Evolutionary conservation across 2,329 filamentous ascomycete genomes (phyloP).

Genomic region (Acrodontium crateriforme): DNA sequence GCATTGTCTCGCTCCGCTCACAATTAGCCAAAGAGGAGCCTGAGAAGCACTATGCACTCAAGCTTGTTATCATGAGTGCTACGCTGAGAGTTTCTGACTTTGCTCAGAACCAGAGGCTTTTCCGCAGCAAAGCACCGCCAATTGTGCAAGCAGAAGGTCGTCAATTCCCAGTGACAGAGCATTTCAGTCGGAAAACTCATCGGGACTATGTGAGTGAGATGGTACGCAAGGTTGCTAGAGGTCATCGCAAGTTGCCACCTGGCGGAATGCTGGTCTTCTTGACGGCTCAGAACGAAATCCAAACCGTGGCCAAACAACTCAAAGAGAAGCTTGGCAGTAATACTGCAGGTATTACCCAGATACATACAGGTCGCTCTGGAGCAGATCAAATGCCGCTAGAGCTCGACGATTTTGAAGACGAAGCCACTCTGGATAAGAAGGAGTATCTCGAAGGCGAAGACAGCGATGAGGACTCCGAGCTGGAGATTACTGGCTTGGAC

Average conservation of each 20-base stretch:
- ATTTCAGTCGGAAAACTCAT: conserved; percentile 72
- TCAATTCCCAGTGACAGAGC: conserved; percentile 77
- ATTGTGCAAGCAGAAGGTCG: conserved; percentile 82
- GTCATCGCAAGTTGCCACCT: conserved; percentile 77
- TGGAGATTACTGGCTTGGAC: conserved; percentile 46
- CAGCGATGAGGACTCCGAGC: conserved; percentile 41
- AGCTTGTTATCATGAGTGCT: conserved; percentile 96
- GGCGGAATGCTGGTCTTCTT: conserved; percentile 90
- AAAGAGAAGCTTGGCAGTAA: conserved; percentile 50
- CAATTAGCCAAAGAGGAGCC: conserved; percentile 60
- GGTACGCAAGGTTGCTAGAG: conserved; percentile 72
- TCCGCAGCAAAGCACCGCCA: conserved; percentile 56
- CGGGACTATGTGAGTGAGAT: conserved; percentile 84
- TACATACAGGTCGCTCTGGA: not conserved
- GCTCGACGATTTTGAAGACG: conserved; percentile 76
- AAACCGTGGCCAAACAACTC: conserved; percentile 64
- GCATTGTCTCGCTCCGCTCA: conserved; percentile 72
- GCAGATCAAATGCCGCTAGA: conserved; percentile 48
- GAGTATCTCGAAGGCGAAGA: conserved; percentile 28
- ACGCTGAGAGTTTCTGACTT: conserved; percentile 86
- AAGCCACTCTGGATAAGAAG: conserved; percentile 31
- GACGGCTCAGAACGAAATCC: conserved; percentile 86
- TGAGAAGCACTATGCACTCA: conserved; percentile 57
- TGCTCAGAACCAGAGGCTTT: conserved; percentile 68
- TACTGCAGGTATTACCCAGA: conserved; percentile 23